Evolutionary conservation across 345 rosid genomes (phyloP).

Genomic region (Clausena lansium): DNA sequence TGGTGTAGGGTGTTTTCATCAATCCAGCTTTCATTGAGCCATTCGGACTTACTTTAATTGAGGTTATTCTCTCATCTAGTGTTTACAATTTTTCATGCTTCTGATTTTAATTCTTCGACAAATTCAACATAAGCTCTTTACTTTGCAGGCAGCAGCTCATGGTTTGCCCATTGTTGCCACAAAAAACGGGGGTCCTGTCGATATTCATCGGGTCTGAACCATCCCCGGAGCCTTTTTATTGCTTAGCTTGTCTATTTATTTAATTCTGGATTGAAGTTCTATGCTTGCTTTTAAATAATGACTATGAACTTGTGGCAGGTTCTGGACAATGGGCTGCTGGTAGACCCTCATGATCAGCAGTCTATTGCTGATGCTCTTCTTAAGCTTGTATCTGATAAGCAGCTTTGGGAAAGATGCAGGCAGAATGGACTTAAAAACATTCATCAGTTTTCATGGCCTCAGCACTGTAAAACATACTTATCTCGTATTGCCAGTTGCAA

Average conservation of each 20-base stretch:
- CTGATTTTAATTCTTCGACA: constrained; percentile 4
- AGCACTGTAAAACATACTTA: constrained; percentile 65
- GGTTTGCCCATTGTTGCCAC: constrained; percentile 92
- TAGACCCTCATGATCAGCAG: constrained; percentile 74
- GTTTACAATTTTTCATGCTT: not conserved
- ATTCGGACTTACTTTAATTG: constrained; percentile 83
- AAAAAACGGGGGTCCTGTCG: constrained; percentile 91
- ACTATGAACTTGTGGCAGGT: constrained; percentile 34
- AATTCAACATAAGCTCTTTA: constrained; percentile 3
- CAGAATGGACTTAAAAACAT: constrained; percentile 68
- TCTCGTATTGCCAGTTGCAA: constrained; percentile 65
- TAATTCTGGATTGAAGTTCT: constrained; percentile 6
- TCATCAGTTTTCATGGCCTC: constrained; percentile 72
- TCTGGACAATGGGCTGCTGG: constrained; percentile 78
- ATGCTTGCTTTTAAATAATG: constrained; percentile 3
- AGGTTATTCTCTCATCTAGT: constrained; percentile 45
- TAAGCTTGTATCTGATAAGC: constrained; percentile 67
- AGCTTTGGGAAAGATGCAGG: constrained; percentile 78
- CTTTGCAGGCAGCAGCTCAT: constrained; percentile 76
- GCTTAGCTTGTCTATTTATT: constrained; percentile 4
- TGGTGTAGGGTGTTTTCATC: constrained; percentile 76
- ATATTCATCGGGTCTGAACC: constrained; percentile 58
- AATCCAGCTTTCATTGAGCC: constrained; percentile 95
- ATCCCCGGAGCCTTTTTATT: constrained; percentile 3
- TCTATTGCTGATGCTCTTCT: constrained; percentile 71